Evolutionary conservation across 352 stramenopile species (phyloP), one percentile per base, ranked within the genome.

Genomic region (Thraustotheca clavata): DNA sequence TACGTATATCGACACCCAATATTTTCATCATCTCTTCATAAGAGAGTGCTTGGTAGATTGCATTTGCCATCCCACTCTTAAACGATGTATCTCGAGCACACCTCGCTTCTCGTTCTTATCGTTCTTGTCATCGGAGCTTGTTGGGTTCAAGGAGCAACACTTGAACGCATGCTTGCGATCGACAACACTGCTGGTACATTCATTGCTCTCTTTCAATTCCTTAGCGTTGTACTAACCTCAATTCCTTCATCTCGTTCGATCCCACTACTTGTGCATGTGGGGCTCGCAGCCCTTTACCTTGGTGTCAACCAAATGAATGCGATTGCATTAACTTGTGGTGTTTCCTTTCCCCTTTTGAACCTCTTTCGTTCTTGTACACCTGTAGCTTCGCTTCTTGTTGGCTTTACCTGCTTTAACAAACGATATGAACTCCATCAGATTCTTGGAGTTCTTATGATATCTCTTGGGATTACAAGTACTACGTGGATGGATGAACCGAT

Each of bases 311-410:
- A 43, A 12, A 34, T 35, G 35, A 65, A 65, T 33, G 43, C 57
- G 4, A 20, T 65, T n/a, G 57, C 57, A 3, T 32, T 40, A 31
- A 24, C 35, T 31, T 65, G 57, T 32, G 57, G 57, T 4, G 35
- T 65, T 18, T 65, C 57, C 27, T 65, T 65, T 26, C 57, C 57
- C 31, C 57, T 65, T 2, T 26, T 65, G 1, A 65, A 65, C 18
- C 26, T 65, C 12, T 65, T 65, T 34, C 57, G 57, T n/a, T 43
- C 57, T 22, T 54, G 41, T 7, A 54, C 57, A 1, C 57, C 57
- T 3, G 24, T 55, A 26, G 57, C 57, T 22, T 65, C 57, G 26
- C 57, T 65, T 50, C 7, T 49, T 3, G 47, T 43, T 27, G 57
- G 57, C 9, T 32, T 6, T 35, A 27, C 34, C 12, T 33, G 46